phyloP scores from a whole-genome alignment of 768 basidiomycete species.

The Calocera cornea region DNA sequence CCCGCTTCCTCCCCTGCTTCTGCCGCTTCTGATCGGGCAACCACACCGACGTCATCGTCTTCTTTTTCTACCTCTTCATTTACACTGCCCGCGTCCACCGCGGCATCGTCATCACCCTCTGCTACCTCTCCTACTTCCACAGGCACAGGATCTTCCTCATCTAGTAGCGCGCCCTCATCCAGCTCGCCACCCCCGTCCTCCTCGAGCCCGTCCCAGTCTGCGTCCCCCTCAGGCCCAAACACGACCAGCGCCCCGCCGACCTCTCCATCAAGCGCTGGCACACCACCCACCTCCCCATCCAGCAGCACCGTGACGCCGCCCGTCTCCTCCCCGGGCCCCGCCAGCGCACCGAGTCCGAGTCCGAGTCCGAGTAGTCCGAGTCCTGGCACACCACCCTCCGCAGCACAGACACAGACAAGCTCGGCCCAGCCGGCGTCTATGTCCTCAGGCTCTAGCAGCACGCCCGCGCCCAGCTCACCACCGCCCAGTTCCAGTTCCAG shows the following conservation, averaged over 20 bases:
- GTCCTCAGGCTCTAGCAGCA: constrained; percentile 2
- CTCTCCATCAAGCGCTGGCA: background rate
- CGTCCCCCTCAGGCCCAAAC: constrained; percentile 8
- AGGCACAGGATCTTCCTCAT: background rate
- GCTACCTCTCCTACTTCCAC: constrained; percentile 9
- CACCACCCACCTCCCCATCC: background rate
- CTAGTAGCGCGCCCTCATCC: background rate
- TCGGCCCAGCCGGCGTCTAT: background rate
- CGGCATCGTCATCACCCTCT: background rate
- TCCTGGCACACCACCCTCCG: no score
- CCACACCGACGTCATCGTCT: constrained; percentile 3
- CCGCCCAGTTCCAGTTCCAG: background rate
- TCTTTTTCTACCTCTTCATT: constrained; percentile 6
- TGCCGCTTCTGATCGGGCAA: constrained; percentile 3
- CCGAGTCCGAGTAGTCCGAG: background rate
- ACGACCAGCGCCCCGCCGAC: constrained; percentile 3
- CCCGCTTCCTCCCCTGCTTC: constrained; percentile 11
- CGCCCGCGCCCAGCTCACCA: no score
- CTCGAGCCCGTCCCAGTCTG: background rate
- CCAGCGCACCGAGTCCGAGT: background rate
- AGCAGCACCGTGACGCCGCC: no score
- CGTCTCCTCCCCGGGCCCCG: no score
- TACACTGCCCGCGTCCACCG: background rate
- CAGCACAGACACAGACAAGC: background rate
- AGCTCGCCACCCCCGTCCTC: background rate